These are phyloP conservation scores for Medicago ruthenica DNA, from an alignment of 306 rosid genomes.

Conservation along the genomic window DNA sequence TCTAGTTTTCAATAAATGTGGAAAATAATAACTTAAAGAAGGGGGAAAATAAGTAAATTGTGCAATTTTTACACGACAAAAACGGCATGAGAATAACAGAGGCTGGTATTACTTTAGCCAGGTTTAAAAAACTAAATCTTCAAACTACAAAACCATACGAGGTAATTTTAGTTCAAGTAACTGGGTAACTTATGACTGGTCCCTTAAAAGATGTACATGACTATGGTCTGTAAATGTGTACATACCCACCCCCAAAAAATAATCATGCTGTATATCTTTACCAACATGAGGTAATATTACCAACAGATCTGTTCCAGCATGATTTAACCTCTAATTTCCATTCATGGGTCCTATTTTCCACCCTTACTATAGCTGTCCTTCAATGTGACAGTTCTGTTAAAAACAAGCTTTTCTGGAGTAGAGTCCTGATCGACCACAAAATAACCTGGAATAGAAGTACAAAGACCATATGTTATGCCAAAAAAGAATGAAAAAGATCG, in stretches of 20 bases:
- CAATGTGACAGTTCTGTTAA: slow-evolving; percentile 86
- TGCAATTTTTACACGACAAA: no score
- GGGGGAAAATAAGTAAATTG: no score
- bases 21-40: no score
- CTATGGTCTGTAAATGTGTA: slow-evolving; percentile 6
- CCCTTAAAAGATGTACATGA: not conserved
- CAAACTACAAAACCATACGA: slow-evolving; percentile 37
- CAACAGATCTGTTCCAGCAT: slow-evolving; percentile 30
- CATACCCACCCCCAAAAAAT: not conserved
- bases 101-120: slow-evolving; percentile 13
- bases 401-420: slow-evolving; percentile 76
- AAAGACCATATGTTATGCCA: slow-evolving; percentile 2
- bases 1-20: not conserved
- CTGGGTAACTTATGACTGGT: not conserved
- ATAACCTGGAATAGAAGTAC: slow-evolving; percentile 69
- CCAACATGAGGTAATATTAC: slow-evolving; percentile 2
- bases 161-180: slow-evolving; percentile 4
- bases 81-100: not conserved
- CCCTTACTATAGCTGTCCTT: slow-evolving; percentile 74
- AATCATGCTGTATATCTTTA: not conserved
- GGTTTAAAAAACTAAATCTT: slow-evolving; percentile 29
- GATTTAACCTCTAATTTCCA: slow-evolving; percentile 15
- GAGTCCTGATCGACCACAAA: slow-evolving; percentile 89
- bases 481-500: slow-evolving; percentile 22
- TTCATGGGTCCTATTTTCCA: slow-evolving; percentile 60